Conservation (phyloP, 2,329 filamentous ascomycete genomes). For the Aureobasidium subglaciale region DNA sequence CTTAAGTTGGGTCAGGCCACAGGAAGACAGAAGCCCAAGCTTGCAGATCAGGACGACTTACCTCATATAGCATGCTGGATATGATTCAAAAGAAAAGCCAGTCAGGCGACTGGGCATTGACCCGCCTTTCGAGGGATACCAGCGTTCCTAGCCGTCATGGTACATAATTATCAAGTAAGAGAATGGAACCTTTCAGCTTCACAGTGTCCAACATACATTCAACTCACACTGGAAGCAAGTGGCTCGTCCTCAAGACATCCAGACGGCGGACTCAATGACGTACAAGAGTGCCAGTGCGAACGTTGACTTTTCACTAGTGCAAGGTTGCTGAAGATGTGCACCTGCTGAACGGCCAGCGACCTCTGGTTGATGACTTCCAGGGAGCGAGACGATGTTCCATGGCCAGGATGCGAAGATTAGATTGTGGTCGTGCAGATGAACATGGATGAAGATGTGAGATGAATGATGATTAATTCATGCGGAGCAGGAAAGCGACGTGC, state of each 20-base stretch:
- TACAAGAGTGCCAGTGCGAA: no score
- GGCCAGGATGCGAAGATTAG: no score
- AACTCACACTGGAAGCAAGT: neutral
- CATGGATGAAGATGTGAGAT: neutral
- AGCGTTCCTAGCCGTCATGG: no score
- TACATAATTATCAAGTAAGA: conserved; percentile 6
- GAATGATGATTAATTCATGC: neutral
- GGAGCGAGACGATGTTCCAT: no score
- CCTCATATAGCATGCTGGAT: neutral
- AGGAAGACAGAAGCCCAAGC: neutral
- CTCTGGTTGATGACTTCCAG: no score
- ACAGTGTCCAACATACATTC: neutral
- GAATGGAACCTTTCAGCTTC: neutral
- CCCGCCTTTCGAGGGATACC: no score
- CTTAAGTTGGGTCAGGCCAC: neutral
- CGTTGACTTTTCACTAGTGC: no score
- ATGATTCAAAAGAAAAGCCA: neutral
- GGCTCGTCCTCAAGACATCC: neutral
- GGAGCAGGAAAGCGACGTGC: neutral
- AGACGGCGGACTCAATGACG: no score
- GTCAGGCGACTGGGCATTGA: no score
- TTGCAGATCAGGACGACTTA: conserved; percentile 10
- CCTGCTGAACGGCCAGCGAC: neutral
- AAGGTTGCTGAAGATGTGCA: neutral
- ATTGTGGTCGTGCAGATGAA: neutral